These are phyloP conservation scores for Pestalotiopsis sp. DNA, from an alignment of 2,329 filamentous ascomycete genomes.

Conservation along the genomic window DNA sequence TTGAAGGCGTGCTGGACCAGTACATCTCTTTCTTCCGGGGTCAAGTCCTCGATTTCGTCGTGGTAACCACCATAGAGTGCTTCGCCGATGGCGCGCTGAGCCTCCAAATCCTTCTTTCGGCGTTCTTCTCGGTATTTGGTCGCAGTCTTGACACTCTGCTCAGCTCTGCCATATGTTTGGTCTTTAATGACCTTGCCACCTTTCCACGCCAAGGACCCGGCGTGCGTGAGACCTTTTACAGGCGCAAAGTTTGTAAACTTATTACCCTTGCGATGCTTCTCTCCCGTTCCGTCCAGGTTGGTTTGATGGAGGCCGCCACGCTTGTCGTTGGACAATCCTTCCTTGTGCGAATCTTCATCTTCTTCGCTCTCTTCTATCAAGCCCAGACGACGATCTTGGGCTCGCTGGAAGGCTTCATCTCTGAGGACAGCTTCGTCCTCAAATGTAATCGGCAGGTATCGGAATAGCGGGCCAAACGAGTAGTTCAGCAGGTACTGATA, in stretches of 20 bases:
- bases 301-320: constrained; percentile 41
- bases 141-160: constrained; percentile 41
- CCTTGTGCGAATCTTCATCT: constrained; percentile 40
- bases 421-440: constrained; percentile 93
- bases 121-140: constrained; percentile 49
- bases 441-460: constrained; percentile 89
- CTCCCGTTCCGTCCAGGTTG: constrained; percentile 26
- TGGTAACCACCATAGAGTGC: constrained; percentile 84
- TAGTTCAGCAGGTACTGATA: constrained; percentile 82
- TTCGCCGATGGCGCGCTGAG: constrained; percentile 71
- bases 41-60: constrained; percentile 93
- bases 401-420: constrained; percentile 83
- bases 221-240: constrained; percentile 47
- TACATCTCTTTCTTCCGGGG: constrained; percentile 82
- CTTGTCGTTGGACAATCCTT: constrained; percentile 39
- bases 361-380: constrained; percentile 54
- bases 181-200: constrained; percentile 50
- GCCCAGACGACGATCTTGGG: constrained; percentile 70
- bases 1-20: constrained; percentile 87
- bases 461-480: constrained; percentile 81
- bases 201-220: constrained; percentile 47
- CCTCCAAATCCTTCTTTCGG: constrained; percentile 65
- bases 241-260: constrained; percentile 36
- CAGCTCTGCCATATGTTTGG: constrained; percentile 42
- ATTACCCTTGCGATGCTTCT: constrained; percentile 24